Conservation (phyloP, 75 land plant species). For the Selaginella moellendorffii region DNA sequence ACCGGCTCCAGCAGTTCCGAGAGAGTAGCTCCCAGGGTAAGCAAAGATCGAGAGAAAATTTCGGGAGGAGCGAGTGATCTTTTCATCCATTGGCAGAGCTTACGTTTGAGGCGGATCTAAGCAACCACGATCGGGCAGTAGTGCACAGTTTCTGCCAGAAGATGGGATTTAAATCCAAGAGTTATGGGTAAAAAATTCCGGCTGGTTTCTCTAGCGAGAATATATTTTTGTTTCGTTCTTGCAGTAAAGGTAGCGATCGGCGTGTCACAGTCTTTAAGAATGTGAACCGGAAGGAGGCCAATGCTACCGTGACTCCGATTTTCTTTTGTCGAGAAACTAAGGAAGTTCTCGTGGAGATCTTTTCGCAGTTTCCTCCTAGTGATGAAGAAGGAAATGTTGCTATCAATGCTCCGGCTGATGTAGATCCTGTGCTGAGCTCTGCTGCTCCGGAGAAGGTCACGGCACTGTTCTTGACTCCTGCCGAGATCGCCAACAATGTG, state of each 20-base stretch:
- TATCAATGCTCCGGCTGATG: no score
- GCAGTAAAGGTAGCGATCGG: conserved; percentile 43
- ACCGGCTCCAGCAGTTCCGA: conserved; percentile 20
- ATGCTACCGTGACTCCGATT: conserved; percentile 20
- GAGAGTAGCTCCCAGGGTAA: conserved; percentile 12
- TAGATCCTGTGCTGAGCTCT: no score
- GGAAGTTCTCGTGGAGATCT: conserved; percentile 45
- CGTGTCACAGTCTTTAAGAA: conserved; percentile 59
- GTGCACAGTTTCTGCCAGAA: conserved; percentile 60
- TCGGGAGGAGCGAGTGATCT: neutral
- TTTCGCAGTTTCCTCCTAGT: conserved; percentile 54
- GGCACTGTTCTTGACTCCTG: no score
- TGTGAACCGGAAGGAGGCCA: neutral
- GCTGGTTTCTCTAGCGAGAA: neutral
- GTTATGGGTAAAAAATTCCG: conserved; percentile 40
- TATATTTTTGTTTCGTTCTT: neutral
- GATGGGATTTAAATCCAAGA: conserved; percentile 79
- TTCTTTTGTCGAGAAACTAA: conserved; percentile 48
- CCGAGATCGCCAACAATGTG: conserved; percentile 42
- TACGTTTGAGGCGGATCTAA: conserved; percentile 46
- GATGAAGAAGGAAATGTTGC: conserved; percentile 29
- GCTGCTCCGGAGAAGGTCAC: no score
- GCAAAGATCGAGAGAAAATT: neutral
- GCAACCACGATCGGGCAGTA: conserved; percentile 57
- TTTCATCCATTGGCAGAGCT: conserved; percentile 31